These are phyloP conservation scores for Penicillium rolfsii DNA, from an alignment of 2,329 filamentous ascomycete genomes.

Conservation along the genomic window DNA sequence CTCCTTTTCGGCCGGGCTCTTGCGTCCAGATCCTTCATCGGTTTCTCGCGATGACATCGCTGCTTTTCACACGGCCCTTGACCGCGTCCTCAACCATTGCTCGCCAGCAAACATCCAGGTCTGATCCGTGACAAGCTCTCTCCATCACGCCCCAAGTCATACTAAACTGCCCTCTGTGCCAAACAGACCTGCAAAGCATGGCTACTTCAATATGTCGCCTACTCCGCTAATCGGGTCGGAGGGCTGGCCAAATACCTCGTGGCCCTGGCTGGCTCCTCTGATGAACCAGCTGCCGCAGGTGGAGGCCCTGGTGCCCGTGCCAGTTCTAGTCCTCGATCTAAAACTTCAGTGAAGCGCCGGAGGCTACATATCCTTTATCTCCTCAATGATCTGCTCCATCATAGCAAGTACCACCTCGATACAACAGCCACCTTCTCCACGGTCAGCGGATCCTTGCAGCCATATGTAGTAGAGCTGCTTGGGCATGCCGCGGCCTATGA, in stretches of 20 bases:
- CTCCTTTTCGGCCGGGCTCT: slow-evolving; percentile 72
- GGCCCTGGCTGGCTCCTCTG: slow-evolving; percentile 66
- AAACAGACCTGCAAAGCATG: slow-evolving; percentile 82
- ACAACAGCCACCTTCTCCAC: slow-evolving; percentile 47
- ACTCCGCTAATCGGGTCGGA: slow-evolving; percentile 66
- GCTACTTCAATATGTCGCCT: slow-evolving; percentile 73
- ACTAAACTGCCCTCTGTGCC: slow-evolving; percentile 39
- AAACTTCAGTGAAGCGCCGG: slow-evolving; percentile 65
- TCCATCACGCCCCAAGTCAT: slow-evolving; percentile 29
- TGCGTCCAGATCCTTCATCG: slow-evolving; percentile 73
- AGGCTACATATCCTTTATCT: slow-evolving; percentile 77
- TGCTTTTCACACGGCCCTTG: slow-evolving; percentile 68
- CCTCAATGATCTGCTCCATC: slow-evolving; percentile 76
- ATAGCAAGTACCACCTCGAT: slow-evolving; percentile 60
- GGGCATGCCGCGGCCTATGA: slow-evolving; percentile 57
- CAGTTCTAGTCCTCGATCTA: slow-evolving; percentile 26
- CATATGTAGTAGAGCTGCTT: slow-evolving; percentile 65
- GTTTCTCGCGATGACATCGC: slow-evolving; percentile 71
- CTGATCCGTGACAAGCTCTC: slow-evolving; percentile 56
- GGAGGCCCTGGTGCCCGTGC: slow-evolving; percentile 17
- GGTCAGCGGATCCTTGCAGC: slow-evolving; percentile 62
- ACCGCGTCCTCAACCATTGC: slow-evolving; percentile 69
- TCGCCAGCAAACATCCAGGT: slow-evolving; percentile 85
- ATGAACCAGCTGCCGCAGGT: slow-evolving; percentile 25
- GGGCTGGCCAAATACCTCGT: slow-evolving; percentile 76